Percentiles rank a stretch among this genome's conserved stretches.
Conservation (phyloP, 75 land plant species). For the Sequoiadendron giganteum region DNA sequence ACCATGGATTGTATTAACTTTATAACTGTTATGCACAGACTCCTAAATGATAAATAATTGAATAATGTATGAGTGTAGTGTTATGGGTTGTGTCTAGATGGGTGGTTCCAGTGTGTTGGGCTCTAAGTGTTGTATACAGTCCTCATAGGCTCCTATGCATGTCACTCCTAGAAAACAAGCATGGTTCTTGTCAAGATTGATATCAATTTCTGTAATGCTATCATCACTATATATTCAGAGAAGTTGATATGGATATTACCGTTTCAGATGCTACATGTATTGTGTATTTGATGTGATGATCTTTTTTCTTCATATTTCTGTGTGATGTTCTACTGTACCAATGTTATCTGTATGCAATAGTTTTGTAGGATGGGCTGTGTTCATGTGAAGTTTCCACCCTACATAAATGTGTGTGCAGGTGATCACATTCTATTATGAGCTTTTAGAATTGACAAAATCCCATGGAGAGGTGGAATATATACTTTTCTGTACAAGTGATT, state of each 20-base stretch:
- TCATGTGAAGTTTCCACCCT: neutral
- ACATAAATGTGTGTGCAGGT: neutral
- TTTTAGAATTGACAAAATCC: neutral
- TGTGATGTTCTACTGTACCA: neutral
- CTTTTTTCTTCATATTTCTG: neutral
- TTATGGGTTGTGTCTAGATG: neutral
- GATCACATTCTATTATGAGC: neutral
- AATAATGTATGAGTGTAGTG: neutral
- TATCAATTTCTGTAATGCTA: neutral
- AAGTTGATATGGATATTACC: neutral
- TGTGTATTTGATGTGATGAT: neutral
- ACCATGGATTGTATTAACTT: neutral
- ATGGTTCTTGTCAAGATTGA: neutral
- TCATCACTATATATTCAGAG: neutral
- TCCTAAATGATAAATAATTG: neutral
- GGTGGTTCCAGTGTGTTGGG: neutral
- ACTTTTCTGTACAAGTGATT: neutral
- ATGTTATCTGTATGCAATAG: neutral
- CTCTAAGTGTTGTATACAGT: neutral
- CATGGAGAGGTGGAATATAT: neutral
- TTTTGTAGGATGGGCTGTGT: neutral
- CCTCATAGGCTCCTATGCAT: neutral
- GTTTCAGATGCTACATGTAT: neutral
- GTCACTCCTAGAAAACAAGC: neutral
- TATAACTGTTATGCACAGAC: neutral